Evolutionary conservation across 1,139 yeast genomes (phyloP), one percentile per base, ranked within the genome.

Genomic region (Suhomyces maxii): DNA sequence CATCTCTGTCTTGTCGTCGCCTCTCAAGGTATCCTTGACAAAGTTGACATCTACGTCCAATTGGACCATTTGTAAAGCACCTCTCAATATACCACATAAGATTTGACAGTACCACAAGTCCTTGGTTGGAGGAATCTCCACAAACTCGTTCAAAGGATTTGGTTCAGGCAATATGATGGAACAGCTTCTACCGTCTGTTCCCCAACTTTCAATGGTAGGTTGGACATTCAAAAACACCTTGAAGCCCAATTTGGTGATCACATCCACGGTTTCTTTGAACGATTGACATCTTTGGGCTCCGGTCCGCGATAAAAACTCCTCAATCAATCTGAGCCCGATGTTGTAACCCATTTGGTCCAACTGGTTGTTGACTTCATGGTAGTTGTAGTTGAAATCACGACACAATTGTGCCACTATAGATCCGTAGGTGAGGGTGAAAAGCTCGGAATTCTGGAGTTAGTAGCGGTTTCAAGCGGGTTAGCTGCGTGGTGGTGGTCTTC

Each of bases 41-140:
- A 91, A 93, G 56, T 71, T 74, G 3, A 86, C 90, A 49, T 91
- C 96, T 46, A 91, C 91, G 52, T 91, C 96, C 58, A 93, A 71
- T 63, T 93, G 99, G 3, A 93, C 96, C 98, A 91, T 91, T 59
- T 91, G 97, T 47, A 93, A 69, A 0, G 97, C 93, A 3, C 99
- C 98, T 47, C 89, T 79, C 45, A 93, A 68, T 2, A 93, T 95
- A 12, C 99, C 99, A 54, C 95, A 88, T 35, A 90, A 70, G 4
- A 93, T 79, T 60, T 93, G 95, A 3, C 95, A 87, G 61, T 90
- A 93, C 98, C 99, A 93, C 47, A 93, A 71, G 57, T 87, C 90
- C 53, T 79, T 80, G 48, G 72, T 71, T 8, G 65, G 57, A 0
- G 97, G 97, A 41, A 93, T 75, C 64, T 93, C 99, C 7, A 93